Evolutionary conservation across 192 early-diverging fungal species (phyloP).

Genomic region (Rhizoclosmatium sp.): DNA sequence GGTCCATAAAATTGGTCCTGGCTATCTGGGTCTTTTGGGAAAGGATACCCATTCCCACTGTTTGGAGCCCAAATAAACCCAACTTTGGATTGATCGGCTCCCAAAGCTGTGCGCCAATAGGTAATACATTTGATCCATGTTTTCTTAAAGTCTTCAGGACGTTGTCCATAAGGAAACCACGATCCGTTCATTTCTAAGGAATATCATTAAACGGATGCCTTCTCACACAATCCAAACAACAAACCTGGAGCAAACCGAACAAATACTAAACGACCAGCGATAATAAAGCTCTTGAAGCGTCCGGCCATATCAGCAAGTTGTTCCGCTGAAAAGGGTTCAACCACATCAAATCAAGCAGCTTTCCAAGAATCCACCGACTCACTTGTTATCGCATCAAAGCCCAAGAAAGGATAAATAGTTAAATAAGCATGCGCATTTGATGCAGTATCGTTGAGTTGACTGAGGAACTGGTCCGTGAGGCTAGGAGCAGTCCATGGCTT

Average conservation of each 20-base stretch:
- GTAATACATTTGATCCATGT: slow-evolving; percentile 6
- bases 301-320: slow-evolving; percentile 15
- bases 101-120: slow-evolving; percentile 4
- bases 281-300: neutral
- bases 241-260: slow-evolving; percentile 1
- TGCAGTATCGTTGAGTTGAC: neutral
- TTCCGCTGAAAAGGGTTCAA: neutral
- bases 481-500: slow-evolving; percentile 24
- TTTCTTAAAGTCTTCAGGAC: neutral
- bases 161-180: slow-evolving; percentile 25
- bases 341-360: neutral
- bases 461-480: slow-evolving; percentile 1
- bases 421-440: slow-evolving; percentile 6
- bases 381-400: slow-evolving; percentile 13
- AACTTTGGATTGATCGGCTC: slow-evolving; percentile 4
- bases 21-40: neutral
- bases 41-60: slow-evolving; percentile 36
- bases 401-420: slow-evolving; percentile 26
- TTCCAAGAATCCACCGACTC: neutral
- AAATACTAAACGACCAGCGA: slow-evolving; percentile 16
- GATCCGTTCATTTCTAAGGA: slow-evolving; percentile 24
- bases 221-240: neutral
- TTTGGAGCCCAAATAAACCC: slow-evolving; percentile 34
- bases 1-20: neutral
- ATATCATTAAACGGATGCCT: neutral